These are phyloP conservation scores for Gossypium stocksii DNA, from an alignment of 345 rosid species.

Conservation along the genomic window DNA sequence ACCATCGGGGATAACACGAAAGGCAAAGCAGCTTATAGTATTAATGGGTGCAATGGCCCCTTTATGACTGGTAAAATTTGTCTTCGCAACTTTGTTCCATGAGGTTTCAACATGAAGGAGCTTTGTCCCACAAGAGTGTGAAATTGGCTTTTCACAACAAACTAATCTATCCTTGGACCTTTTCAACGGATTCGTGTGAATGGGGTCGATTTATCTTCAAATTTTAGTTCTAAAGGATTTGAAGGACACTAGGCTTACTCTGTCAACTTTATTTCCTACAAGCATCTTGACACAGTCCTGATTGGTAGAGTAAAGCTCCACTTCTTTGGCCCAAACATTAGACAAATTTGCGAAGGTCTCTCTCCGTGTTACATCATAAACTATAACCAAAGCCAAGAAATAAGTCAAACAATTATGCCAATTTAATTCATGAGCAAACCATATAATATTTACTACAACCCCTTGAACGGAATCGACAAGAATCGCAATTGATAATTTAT, in stretches of 20 bases:
- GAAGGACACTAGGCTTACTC: constrained; percentile 30
- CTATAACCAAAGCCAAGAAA: constrained; percentile 34
- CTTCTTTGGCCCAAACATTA: constrained; percentile 93
- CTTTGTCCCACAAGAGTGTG: background rate
- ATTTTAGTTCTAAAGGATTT: background rate
- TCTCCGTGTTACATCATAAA: constrained; percentile 87
- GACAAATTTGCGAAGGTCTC: constrained; percentile 83
- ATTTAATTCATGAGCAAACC: constrained; percentile 5
- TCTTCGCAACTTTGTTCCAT: background rate
- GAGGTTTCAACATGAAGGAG: background rate
- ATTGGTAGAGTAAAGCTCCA: constrained; percentile 75
- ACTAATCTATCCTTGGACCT: background rate
- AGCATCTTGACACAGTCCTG: constrained; percentile 87
- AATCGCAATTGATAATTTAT: background rate
- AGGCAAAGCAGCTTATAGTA: background rate
- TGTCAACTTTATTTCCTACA: constrained; percentile 93
- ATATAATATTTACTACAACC: background rate
- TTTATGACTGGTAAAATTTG: background rate
- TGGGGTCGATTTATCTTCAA: background rate
- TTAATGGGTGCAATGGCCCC: background rate
- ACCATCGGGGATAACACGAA: background rate
- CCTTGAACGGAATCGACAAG: background rate
- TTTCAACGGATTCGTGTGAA: background rate
- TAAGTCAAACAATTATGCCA: background rate
- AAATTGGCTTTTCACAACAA: background rate